Base-by-base conservation (phyloP, 2,329 filamentous ascomycete genomes). In the Atkinsonella texensis region DNA sequence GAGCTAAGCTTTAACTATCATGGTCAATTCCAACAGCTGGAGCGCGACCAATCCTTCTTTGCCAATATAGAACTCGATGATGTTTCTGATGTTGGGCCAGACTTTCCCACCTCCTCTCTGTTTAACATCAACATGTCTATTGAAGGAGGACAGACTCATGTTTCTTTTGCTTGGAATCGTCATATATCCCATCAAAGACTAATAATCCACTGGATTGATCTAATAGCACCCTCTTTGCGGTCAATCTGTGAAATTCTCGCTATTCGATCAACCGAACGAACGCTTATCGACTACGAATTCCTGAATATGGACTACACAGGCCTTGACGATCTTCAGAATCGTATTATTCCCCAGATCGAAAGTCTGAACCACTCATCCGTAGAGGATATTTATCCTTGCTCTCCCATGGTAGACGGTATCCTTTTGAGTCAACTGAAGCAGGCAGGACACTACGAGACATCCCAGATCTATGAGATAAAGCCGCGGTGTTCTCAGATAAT, bases 361-460 rank as follows among this genome's bases (percentile, higher is more conserved):
- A 44, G 61, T 9, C 8, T 9, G 4, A 39, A 47, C 4, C 46
- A 60, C 1, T 44, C 52, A 0, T 56, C 61, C 2, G 56, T 70
- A 0, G 58, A 66, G 23, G 66, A 68, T 18, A 61, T 69, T 0
- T 70, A 67, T 18, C 68, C 68, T 1, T 68, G 65, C 50, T 68
- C 68, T 0, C 65, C 67, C 0, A 63, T 68, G 54, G 68, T 71
- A 43, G 59, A 62, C 1, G 68, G 67, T 4, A 62, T 71, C 12
- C 52, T 68, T 0, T 53, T 70, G n/a, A 68, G 65, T 23, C 65
- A 68, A 15, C 17, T 45, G 20, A 56, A 53, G 48, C 48, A 48
- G 0, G 12, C 18, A 1, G 52, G 49, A 15, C 50, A 50, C 15
- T 63, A 23, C 55, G 10, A 58, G 55, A 46, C 53, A 48, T n/a